Evolutionary conservation across 2,329 filamentous ascomycete species (phyloP).

Genomic region (Aureobasidium leucospermi): DNA sequence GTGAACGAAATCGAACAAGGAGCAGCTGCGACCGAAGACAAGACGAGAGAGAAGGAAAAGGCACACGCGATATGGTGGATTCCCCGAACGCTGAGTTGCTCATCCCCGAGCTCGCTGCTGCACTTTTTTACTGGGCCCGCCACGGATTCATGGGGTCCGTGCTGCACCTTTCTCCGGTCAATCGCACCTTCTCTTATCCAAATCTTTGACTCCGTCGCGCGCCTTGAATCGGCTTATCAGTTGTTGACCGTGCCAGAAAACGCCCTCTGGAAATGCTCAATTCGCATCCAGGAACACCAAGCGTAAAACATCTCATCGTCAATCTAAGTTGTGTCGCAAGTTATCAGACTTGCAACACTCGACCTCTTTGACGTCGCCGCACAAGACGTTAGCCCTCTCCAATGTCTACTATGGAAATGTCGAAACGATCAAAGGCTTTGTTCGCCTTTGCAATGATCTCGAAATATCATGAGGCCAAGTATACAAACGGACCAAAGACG

Average conservation of each 20-base stretch:
- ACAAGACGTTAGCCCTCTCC: too few relatives aligned
- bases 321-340: too few relatives aligned
- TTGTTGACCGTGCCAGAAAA: neutral
- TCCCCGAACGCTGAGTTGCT: neutral
- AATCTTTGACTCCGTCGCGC: neutral
- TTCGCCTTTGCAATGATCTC: too few relatives aligned
- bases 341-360: too few relatives aligned
- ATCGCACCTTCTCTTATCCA: neutral
- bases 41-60: neutral
- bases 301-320: neutral
- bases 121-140: neutral
- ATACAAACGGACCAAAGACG: too few relatives aligned
- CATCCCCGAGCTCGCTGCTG: neutral
- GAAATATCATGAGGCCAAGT: too few relatives aligned
- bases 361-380: too few relatives aligned
- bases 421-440: too few relatives aligned
- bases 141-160: neutral
- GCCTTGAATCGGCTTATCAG: neutral
- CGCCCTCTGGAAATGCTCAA: neutral
- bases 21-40: neutral
- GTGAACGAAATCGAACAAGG: conserved; percentile 1
- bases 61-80: neutral
- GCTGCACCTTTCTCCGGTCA: conserved; percentile 2
- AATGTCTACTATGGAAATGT: too few relatives aligned
- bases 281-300: neutral